phyloP scores from a whole-genome alignment of 306 rosid genomes.

The Malus fusca region DNA sequence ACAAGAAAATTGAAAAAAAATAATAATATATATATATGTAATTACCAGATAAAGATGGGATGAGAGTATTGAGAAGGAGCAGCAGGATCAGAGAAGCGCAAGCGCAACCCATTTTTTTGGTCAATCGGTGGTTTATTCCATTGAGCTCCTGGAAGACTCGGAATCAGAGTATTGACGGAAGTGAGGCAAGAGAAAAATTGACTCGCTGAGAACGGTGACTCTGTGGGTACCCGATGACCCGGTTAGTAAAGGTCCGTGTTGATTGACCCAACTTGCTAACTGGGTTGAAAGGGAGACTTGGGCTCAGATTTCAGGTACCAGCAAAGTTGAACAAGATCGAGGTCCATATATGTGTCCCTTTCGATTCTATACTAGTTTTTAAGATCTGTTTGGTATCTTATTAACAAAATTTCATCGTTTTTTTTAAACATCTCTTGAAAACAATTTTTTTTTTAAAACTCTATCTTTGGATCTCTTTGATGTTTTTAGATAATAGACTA shows the following conservation, averaged over 20 bases:
- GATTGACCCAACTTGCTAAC: background rate
- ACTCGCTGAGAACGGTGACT: background rate
- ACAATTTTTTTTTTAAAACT: too few relatives aligned
- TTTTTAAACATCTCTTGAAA: too few relatives aligned
- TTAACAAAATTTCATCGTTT: too few relatives aligned
- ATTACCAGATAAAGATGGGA: constrained; percentile 45
- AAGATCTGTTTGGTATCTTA: too few relatives aligned
- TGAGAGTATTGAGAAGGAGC: constrained; percentile 38
- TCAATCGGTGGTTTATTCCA: background rate
- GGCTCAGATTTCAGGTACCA: background rate
- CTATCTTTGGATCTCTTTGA: too few relatives aligned
- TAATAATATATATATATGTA: background rate
- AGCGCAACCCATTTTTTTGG: constrained; percentile 26
- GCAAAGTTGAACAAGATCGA: background rate
- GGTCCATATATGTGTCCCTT: background rate
- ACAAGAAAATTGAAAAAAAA: constrained; percentile 18
- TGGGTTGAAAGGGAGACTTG: background rate
- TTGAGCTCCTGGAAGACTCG: background rate
- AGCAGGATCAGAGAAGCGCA: constrained; percentile 35
- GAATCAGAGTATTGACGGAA: background rate
- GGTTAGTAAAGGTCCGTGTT: background rate
- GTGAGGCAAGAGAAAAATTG: background rate
- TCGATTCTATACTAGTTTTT: too few relatives aligned
- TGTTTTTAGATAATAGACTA: too few relatives aligned
- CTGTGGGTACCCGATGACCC: background rate